Evolutionary conservation across 441 rosid species (phyloP), one percentile per base, ranked within the genome.

Genomic region (Biscutella laevigata): DNA sequence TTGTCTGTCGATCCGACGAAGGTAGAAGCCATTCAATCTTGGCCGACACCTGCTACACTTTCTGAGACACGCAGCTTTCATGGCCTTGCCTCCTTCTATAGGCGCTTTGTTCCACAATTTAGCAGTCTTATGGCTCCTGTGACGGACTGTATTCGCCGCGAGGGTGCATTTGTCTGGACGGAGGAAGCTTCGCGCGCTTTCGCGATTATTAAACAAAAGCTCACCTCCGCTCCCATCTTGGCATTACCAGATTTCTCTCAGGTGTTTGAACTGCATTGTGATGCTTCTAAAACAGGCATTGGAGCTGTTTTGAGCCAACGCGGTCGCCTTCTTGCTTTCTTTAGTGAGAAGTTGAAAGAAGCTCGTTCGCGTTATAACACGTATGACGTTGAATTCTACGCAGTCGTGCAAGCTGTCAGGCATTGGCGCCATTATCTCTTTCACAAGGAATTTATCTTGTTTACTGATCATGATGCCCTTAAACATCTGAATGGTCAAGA

Each of bases 221-320:
- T 22, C 0, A 11, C 5, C 0, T 17, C 29, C 1, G 28, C 46
- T 0, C 46, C 15, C 0, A 1, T 41, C 1, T 1, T 41, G 0
- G 27, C 1, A 0, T 7, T 41, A 0, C 16, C 12, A 0, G 4
- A 41, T 21, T 41, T 21, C 0, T 0, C 3, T 0, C 0, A 4
- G 0, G 4, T 4, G 0, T 42, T 42, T 22, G 30, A 42, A 0
- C 5, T 42, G 0, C 47, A 42, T 42, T 22, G 30, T 12, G 47
- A 42, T 6, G 29, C 17, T 0, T 22, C 17, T 0, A 42, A 42
- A 0, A 0, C 0, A 0, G n/a, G 47, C 0, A 42, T 11, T 11
- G 30, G 47, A 0, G 47, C 28, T 0, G 30, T 42, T 6, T 9
- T 42, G 0, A 42, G 47, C 1, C 30, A 22, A 4, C 0, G 0